Evolutionary conservation across 1,284 basidiomycete genomes (phyloP).

Genomic region (Porphyrellus sp.): DNA sequence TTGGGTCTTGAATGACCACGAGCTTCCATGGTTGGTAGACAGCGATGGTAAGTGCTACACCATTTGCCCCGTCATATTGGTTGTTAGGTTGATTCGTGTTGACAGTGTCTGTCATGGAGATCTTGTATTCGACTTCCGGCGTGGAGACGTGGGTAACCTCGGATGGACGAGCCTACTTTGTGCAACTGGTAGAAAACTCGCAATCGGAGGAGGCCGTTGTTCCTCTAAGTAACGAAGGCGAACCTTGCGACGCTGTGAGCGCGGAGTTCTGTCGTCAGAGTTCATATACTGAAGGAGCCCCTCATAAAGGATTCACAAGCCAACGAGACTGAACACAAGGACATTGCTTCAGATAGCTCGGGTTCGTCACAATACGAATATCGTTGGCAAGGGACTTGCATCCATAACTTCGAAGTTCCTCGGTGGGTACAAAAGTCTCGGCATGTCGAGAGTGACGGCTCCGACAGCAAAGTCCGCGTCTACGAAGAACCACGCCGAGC

Average conservation of each 20-base stretch:
- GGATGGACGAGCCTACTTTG: conserved; percentile 76
- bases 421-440: conserved; percentile 74
- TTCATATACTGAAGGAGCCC: conserved; percentile 2
- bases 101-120: conserved; percentile 58
- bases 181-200: conserved; percentile 50
- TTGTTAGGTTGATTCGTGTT: neutral
- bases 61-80: neutral
- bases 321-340: conserved; percentile 4
- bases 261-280: neutral
- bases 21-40: conserved; percentile 72
- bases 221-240: conserved; percentile 9
- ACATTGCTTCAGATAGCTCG: conserved; percentile 8
- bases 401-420: conserved; percentile 65
- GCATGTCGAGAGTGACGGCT: conserved; percentile 45
- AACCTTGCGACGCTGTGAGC: conserved; percentile 18
- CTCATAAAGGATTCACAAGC: conserved; percentile 13
- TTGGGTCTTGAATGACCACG: conserved; percentile 68
- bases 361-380: conserved; percentile 27
- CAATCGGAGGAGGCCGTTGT: conserved; percentile 7
- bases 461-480: conserved; percentile 31
- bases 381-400: conserved; percentile 64
- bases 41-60: conserved; percentile 51
- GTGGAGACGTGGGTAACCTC: conserved; percentile 81
- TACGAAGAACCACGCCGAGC: conserved; percentile 68
- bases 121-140: conserved; percentile 54